Evolutionary conservation across 1,284 basidiomycete species (phyloP), one percentile per base, ranked within the genome.

Genomic region (Abortiporus biennis): DNA sequence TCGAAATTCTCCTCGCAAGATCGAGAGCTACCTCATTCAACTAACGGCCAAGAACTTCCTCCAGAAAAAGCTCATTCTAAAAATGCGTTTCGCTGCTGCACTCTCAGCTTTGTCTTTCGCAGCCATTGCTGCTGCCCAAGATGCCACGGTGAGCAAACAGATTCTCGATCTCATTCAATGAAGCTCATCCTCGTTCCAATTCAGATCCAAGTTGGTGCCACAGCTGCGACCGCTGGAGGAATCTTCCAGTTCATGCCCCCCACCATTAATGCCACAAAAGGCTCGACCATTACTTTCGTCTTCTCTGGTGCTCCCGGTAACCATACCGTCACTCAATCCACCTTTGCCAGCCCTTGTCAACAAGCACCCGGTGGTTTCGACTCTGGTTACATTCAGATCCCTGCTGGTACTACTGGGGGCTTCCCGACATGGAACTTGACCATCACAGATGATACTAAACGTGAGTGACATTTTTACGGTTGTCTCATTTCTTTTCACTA

Each of bases 301-400:
- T 78, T 70, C 54, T 58, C 58, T 40, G 71, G 71, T 38, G 58
- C 59, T 16, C 66, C 69, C 5, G 72, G 72, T 35, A 74, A 74
- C 54, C 76, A 79, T 56, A 68, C 69, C 35, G 64, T 77, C 32
- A 73, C 76, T 3, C 76, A 80, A 55, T 72, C 70, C 9, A 58
- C 64, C 0, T 73, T 76, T 47, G 50, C 49, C 11, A 49, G 55
- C 31, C 76, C 76, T 0, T 78, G 76, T 52, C 53, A 63, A 41
- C 67, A 65, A 17, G 34, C 68, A 25, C 31, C 50, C 4, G 57
- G 61, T 27, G 74, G 75, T 11, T 74, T 78, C 53, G 67, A 72
- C 56, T 76, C 74, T 15, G 75, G 73, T 34, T 72, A 50, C 52
- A 47, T 64, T 38, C 50, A 50, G 46, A 49, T 63, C 21, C 54